Evolutionary conservation across 495 filamentous ascomycete species (phyloP), one percentile per base, ranked within the genome.

Genomic region (Lasiosphaeriaceae sp.): DNA sequence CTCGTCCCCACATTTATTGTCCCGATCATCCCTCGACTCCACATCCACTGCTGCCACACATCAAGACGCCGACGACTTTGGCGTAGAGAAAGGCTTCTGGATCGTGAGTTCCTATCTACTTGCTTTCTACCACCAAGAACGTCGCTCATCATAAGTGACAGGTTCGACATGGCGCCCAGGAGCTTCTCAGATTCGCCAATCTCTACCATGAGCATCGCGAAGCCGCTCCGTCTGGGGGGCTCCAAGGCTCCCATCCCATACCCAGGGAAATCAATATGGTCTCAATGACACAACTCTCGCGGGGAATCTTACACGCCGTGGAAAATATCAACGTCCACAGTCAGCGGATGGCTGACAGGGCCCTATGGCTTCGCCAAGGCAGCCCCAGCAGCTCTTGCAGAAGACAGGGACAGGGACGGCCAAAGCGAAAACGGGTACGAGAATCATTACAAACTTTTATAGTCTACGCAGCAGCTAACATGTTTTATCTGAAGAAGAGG

Each of bases 21-120:
- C 39, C 39, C 4, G 16, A 5, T 43, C 5, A 17, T 43, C 39
- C 39, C 39, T 4, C 4, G 39, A 43, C 39, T 43, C 39, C 14
- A 43, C 4, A 6, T 16, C n/a, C n/a, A 1, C 12, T 17, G 8
- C n/a, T 6, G 12, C 39, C 8, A 7, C 3, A 4, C 12, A 54
- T 44, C 11, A 50, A 21, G 48, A 56, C 6, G 23, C 52, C 9
- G 37, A 48, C 47, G 44, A 17, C 12, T 63, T 59, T 56, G 60
- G 52, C 19, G 46, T 63, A 23, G 60, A 63, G 44, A 63, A 51
- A 34, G 56, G 56, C 1, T 63, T 63, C 37, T 63, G 60, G 60
- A 59, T 47, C 45, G 60, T 59, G 17, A 56, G 49, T 23, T 39
- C 29, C 3, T 31, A 3, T 52, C 47, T 34, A 14, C 11, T 17